Conservation (phyloP, 768 basidiomycete genomes). For the Fomitopsis pulvina region DNA sequence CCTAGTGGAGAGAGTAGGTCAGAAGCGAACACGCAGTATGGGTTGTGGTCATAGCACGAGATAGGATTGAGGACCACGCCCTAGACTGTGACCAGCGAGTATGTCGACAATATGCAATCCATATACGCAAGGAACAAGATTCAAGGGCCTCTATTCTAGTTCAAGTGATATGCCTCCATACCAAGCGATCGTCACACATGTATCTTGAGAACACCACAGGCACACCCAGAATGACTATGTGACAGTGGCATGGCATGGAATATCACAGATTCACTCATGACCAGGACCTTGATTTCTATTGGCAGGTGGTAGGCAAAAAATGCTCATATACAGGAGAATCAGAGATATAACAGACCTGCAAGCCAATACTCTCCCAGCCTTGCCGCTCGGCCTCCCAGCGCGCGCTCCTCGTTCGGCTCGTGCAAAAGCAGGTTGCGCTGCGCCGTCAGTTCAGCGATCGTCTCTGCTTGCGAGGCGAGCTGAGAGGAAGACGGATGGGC, state of each 20-base stretch:
- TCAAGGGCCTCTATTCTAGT: no score
- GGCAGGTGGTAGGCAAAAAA: no score
- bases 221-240: neutral
- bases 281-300: no score
- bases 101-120: neutral
- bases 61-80: no score
- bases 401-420: constrained; percentile 51
- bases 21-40: neutral
- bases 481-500: constrained; percentile 26
- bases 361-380: constrained; percentile 49
- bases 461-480: constrained; percentile 54
- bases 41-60: no score
- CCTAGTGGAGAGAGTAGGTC: constrained; percentile 33
- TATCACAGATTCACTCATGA: no score
- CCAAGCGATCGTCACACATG: no score
- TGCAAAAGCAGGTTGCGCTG: constrained; percentile 54
- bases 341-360: constrained; percentile 1
- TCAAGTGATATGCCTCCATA: no score
- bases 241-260: no score
- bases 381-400: constrained; percentile 59
- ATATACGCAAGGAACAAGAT: neutral
- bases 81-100: no score
- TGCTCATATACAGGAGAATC: neutral
- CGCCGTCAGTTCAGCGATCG: constrained; percentile 45
- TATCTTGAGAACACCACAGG: neutral